Conservation (phyloP, 345 rosid genomes). For the Citrus inodora region DNA sequence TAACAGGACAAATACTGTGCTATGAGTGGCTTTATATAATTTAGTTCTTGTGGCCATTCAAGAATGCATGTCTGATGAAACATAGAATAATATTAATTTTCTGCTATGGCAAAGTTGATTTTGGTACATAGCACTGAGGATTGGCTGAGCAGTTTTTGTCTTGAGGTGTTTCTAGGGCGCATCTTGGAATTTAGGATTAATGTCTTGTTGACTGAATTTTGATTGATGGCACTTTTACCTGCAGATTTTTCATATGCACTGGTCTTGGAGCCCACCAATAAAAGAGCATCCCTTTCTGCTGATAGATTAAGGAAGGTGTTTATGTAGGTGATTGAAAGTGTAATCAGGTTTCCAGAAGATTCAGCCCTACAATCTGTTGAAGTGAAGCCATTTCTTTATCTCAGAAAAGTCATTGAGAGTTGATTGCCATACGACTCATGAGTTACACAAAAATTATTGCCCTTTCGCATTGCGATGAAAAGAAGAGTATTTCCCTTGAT, state of each 20-base stretch:
- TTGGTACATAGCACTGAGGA: neutral
- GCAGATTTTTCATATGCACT: slow-evolving; percentile 85
- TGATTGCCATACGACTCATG: neutral
- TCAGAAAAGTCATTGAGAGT: neutral
- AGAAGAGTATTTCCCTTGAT: neutral
- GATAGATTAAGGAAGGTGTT: slow-evolving; percentile 68
- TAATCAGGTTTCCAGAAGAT: neutral
- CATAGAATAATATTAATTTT: neutral
- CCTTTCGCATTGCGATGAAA: neutral
- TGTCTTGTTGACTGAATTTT: neutral
- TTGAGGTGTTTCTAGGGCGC: neutral
- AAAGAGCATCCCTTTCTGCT: slow-evolving; percentile 73
- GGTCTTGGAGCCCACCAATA: slow-evolving; percentile 95
- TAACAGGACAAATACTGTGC: neutral
- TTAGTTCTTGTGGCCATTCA: neutral
- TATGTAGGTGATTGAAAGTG: slow-evolving; percentile 22
- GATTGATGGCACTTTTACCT: slow-evolving; percentile 4
- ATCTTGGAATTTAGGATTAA: neutral
- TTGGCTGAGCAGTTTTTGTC: neutral
- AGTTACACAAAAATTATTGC: neutral
- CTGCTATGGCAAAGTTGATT: neutral
- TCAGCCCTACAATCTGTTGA: neutral
- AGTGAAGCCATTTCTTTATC: neutral
- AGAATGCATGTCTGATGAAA: neutral
- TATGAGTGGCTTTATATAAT: neutral